Conservation (phyloP, 2,329 filamentous ascomycete species). For the Trichothecium sympodiale region DNA sequence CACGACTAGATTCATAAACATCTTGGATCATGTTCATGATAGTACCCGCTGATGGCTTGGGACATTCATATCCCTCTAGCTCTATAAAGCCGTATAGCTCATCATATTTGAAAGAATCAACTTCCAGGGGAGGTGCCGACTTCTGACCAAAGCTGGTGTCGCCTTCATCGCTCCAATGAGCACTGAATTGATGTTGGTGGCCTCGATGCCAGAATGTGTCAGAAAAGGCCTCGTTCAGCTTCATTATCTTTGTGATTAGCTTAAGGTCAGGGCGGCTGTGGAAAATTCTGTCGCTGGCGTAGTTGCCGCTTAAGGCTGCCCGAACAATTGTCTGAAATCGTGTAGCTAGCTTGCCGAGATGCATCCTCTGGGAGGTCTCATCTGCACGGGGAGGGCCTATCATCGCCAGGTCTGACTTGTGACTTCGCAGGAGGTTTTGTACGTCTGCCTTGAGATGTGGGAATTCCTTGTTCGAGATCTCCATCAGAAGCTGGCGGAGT, state of each 20-base stretch:
- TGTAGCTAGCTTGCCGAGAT: constrained; percentile 20
- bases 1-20: constrained; percentile 1
- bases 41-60: not conserved
- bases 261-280: constrained; percentile 12
- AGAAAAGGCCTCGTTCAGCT: constrained; percentile 25
- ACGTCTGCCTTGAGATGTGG: constrained; percentile 23
- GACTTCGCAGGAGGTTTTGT: constrained; percentile 3
- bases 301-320: constrained; percentile 20
- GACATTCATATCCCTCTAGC: not conserved
- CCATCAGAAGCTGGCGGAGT: constrained; percentile 24
- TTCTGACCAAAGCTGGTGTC: too few species aligned
- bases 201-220: constrained; percentile 13
- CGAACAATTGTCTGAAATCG: constrained; percentile 16
- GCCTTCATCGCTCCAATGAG: constrained; percentile 3
- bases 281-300: constrained; percentile 19
- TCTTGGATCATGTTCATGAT: not conserved
- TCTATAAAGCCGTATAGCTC: not conserved
- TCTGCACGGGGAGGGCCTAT: constrained; percentile 20
- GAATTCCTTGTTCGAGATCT: constrained; percentile 27
- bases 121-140: not conserved
- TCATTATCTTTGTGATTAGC: constrained; percentile 26
- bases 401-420: constrained; percentile 8
- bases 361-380: constrained; percentile 19
- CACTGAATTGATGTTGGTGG: constrained; percentile 8
- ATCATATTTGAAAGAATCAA: not conserved